phyloP scores from a whole-genome alignment of 192 early-diverging fungal species.

The Coemansia sp. region DNA sequence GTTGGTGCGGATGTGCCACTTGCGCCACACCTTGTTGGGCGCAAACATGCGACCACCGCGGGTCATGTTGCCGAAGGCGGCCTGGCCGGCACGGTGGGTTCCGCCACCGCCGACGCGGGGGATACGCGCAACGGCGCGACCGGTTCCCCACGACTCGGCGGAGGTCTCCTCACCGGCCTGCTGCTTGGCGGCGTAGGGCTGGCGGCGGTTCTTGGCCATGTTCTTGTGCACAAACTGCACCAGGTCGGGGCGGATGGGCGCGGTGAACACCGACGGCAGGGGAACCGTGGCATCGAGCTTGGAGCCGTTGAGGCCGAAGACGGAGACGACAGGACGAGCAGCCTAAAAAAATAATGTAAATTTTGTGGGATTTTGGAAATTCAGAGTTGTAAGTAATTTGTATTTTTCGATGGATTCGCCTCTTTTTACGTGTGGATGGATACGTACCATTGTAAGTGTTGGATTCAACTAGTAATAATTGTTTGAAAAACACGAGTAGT shows the following conservation, averaged over 20 bases:
- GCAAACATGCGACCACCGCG: conserved; percentile 99
- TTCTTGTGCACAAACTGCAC: conserved; percentile 96
- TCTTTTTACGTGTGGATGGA: neutral
- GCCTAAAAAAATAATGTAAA: conserved; percentile 33
- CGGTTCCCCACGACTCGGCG: conserved; percentile 97
- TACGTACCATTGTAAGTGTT: neutral
- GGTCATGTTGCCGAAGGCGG: conserved; percentile 99
- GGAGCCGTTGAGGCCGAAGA: conserved; percentile 81
- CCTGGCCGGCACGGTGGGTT: conserved; percentile 96
- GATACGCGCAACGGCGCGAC: conserved; percentile 99
- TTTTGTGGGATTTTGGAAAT: neutral
- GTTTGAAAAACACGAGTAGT: neutral
- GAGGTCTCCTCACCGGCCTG: conserved; percentile 99
- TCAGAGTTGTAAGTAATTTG: conserved; percentile 1
- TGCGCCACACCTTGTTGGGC: conserved; percentile 99
- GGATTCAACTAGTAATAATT: neutral
- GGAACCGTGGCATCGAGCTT: conserved; percentile 72
- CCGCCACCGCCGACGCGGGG: conserved; percentile 96
- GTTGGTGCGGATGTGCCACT: conserved; percentile 99
- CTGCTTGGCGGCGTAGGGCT: conserved; percentile 92
- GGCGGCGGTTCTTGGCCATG: conserved; percentile 98
- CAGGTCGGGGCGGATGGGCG: conserved; percentile 96
- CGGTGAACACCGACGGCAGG: conserved; percentile 91
- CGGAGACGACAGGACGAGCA: conserved; percentile 85
- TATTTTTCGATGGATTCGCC: neutral